Evolutionary conservation across 1,284 basidiomycete genomes (phyloP).

Genomic region (Fomitopsis palustris): DNA sequence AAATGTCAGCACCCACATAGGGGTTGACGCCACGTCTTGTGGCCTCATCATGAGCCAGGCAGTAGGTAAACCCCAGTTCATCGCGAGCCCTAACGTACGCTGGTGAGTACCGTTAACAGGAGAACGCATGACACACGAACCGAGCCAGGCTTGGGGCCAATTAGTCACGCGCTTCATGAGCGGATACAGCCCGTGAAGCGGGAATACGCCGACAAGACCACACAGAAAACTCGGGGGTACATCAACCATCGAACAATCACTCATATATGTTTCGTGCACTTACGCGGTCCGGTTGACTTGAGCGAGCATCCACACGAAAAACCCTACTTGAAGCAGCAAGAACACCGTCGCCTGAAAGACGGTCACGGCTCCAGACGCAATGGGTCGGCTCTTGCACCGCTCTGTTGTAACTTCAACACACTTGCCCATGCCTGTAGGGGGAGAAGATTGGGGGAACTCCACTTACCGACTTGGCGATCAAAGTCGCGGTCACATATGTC

Average conservation of each 20-base stretch:
- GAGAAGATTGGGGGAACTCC: not conserved
- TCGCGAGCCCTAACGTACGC: slow-evolving; percentile 14
- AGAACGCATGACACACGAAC: not conserved
- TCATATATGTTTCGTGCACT: slow-evolving; percentile 4
- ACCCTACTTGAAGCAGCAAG: slow-evolving; percentile 34
- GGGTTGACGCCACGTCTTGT: slow-evolving; percentile 34
- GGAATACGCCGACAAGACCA: slow-evolving; percentile 41
- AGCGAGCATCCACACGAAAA: slow-evolving; percentile 26
- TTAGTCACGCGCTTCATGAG: slow-evolving; percentile 62
- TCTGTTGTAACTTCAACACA: too few relatives aligned
- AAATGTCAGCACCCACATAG: slow-evolving; percentile 42
- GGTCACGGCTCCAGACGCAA: slow-evolving; percentile 42
- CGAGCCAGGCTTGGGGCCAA: slow-evolving; percentile 53
- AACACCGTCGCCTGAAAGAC: slow-evolving; percentile 39
- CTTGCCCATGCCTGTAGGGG: too few relatives aligned
- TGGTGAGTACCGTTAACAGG: too few relatives aligned
- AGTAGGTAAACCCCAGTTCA: slow-evolving; percentile 23
- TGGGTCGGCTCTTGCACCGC: slow-evolving; percentile 34
- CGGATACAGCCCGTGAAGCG: slow-evolving; percentile 48
- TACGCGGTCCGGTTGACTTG: slow-evolving; percentile 19
- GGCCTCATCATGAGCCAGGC: slow-evolving; percentile 16
- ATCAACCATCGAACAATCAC: not conserved
- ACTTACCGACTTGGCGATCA: slow-evolving; percentile 33
- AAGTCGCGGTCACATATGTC: slow-evolving; percentile 38
- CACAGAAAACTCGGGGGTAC: slow-evolving; percentile 31